Base-by-base conservation (phyloP, 345 rosid genomes). In the Gossypium mustelinum region DNA sequence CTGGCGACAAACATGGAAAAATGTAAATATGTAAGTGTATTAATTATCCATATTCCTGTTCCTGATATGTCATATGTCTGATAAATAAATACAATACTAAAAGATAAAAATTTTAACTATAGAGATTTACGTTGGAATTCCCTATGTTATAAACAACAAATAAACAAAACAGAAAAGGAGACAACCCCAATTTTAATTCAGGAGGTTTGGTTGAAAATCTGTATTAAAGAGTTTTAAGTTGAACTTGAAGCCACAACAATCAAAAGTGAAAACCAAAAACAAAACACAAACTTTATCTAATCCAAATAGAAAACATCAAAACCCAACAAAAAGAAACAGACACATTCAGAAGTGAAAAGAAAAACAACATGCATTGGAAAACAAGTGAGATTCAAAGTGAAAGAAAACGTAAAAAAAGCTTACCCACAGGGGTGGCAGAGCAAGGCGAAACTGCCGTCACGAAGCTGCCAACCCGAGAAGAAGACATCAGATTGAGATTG, bases 381-480 rank as follows among this genome's bases (percentile, higher is more conserved):
- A 48, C 9, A 41, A n/a, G 68, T 39, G 47, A 64, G 4, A 60
- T 60, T 60, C 34, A 14, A n/a, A 27, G 20, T 61, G 11, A 29
- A 27, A 51, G 13, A 27, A 17, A 9, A 10, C 1, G 7, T 9
- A 17, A 10, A 11, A 18, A 52, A 51, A 29, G 25, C 73, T 50
- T 69, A 69, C 73, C 58, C 44, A 34, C 73, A 69, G 9, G 44
- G 45, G 2, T 17, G 24, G 43, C 73, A 69, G 59, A 69, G 73
- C 73, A 51, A 3, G 22, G 73, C 59, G 14, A 3, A 27, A 51
- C 59, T 3, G 44, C 73, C 73, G 52, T 4, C 10, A 69, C 59
- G 73, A 69, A 69, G 59, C 10, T 2, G 59, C 73, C 73, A 69
- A 51, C 73, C 73, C 4, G 8, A 2, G 45, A 25, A 51, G 59